Evolutionary conservation across 2,329 filamentous ascomycete genomes (phyloP).

Genomic region (Colletotrichum camelliae): DNA sequence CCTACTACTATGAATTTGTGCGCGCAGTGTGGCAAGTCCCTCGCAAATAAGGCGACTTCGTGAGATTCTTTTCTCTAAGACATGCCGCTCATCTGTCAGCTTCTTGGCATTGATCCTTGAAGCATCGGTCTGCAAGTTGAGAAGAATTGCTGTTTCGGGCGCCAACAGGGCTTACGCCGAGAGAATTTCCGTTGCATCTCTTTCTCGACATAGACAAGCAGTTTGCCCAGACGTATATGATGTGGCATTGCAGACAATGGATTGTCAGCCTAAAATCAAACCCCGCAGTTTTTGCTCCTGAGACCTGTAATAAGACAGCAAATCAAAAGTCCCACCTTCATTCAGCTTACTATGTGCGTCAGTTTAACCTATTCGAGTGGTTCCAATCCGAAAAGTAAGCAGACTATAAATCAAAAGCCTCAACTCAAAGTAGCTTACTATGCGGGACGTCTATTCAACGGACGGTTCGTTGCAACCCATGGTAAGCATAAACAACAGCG

Average conservation of each 20-base stretch:
- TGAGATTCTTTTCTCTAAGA: neutral
- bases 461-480: neutral
- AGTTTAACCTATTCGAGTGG: neutral
- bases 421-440: neutral
- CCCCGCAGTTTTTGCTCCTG: neutral
- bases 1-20: neutral
- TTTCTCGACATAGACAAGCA: neutral
- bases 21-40: neutral
- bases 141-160: neutral
- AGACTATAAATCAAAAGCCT: neutral
- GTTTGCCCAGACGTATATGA: neutral
- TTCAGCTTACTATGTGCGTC: neutral
- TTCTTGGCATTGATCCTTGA: neutral
- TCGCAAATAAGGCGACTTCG: neutral
- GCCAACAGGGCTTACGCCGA: conserved; percentile 5
- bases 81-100: neutral
- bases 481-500: neutral
- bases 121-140: neutral
- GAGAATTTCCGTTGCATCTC: neutral
- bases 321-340: neutral
- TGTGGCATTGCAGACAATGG: neutral
- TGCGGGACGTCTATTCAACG: neutral
- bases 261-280: neutral
- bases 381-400: neutral
- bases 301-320: neutral